phyloP scores from a whole-genome alignment of 2,329 filamentous ascomycete species.

The Pseudogymnoascus sp. region DNA sequence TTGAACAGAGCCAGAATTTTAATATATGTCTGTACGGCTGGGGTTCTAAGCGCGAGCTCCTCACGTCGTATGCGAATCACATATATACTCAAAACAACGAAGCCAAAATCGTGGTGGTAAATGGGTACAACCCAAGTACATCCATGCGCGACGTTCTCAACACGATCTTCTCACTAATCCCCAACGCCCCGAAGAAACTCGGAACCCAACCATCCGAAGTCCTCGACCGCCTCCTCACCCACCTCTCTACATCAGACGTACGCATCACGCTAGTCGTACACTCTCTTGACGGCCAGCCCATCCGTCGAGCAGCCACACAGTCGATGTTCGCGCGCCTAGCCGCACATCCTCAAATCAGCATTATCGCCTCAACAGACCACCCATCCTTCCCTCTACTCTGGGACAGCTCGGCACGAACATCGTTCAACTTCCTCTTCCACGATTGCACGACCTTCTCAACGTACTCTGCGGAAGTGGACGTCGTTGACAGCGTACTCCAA shows the following conservation, averaged over 20 bases:
- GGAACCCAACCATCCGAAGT: slow-evolving; percentile 51
- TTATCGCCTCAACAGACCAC: slow-evolving; percentile 78
- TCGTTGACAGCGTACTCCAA: slow-evolving; percentile 84
- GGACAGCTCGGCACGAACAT: slow-evolving; percentile 76
- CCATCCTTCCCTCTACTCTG: slow-evolving; percentile 82
- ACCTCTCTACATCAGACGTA: slow-evolving; percentile 40
- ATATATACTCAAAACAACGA: slow-evolving; percentile 39
- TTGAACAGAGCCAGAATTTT: slow-evolving; percentile 81
- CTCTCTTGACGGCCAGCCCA: slow-evolving; percentile 71
- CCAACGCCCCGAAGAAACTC: slow-evolving; percentile 35
- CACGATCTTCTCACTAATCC: slow-evolving; percentile 57
- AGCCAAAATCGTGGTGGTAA: slow-evolving; percentile 63
- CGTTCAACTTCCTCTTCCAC: slow-evolving; percentile 83
- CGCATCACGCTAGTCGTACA: slow-evolving; percentile 66
- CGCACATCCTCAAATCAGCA: slow-evolving; percentile 58
- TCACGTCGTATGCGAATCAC: slow-evolving; percentile 67
- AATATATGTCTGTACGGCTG: slow-evolving; percentile 88
- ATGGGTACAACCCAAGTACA: slow-evolving; percentile 66
- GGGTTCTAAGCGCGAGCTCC: slow-evolving; percentile 73
- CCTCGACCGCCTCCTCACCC: slow-evolving; percentile 54
- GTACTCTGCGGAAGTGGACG: slow-evolving; percentile 65
- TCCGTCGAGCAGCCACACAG: slow-evolving; percentile 65
- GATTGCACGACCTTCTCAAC: slow-evolving; percentile 85
- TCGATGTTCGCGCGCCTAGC: slow-evolving; percentile 68
- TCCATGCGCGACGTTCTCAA: slow-evolving; percentile 61